Evolutionary conservation across 768 basidiomycete species (phyloP).

Genomic region (Phallus indusiatus): DNA sequence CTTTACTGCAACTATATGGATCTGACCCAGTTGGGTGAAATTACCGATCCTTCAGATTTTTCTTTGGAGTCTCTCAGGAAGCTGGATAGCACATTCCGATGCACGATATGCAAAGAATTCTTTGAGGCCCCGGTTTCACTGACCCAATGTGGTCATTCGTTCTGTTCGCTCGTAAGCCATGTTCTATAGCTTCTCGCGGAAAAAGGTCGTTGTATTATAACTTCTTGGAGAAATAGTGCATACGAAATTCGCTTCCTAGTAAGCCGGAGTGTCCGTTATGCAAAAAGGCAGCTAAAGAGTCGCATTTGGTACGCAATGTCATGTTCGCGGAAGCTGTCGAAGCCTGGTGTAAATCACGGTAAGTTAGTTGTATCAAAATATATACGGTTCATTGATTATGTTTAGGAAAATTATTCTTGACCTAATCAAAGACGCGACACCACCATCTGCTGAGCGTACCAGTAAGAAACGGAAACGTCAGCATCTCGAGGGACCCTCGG

Average conservation of each 20-base stretch:
- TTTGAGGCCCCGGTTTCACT: conserved; percentile 67
- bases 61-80: conserved; percentile 36
- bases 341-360: conserved; percentile 73
- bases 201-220: not conserved
- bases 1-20: not conserved
- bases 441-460: not conserved
- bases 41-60: conserved; percentile 67
- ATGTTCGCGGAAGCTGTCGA: conserved; percentile 57
- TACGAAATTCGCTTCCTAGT: conserved; percentile 15
- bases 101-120: conserved; percentile 68
- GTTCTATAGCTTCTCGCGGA: not conserved
- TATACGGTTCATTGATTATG: not conserved
- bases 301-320: conserved; percentile 57
- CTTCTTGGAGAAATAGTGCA: conserved; percentile 39
- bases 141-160: conserved; percentile 62
- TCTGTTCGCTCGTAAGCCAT: conserved; percentile 62
- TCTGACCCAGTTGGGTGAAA: conserved; percentile 5
- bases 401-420: conserved; percentile 35
- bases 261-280: conserved; percentile 71
- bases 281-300: conserved; percentile 42
- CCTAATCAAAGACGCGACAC: conserved; percentile 25
- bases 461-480: too few relatives aligned
- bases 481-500: too few relatives aligned
- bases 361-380: not conserved
- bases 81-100: conserved; percentile 59